These are phyloP conservation scores for Cymbopogon citratus DNA, from an alignment of 176 grass and related monocot genomes.

Conservation along the genomic window DNA sequence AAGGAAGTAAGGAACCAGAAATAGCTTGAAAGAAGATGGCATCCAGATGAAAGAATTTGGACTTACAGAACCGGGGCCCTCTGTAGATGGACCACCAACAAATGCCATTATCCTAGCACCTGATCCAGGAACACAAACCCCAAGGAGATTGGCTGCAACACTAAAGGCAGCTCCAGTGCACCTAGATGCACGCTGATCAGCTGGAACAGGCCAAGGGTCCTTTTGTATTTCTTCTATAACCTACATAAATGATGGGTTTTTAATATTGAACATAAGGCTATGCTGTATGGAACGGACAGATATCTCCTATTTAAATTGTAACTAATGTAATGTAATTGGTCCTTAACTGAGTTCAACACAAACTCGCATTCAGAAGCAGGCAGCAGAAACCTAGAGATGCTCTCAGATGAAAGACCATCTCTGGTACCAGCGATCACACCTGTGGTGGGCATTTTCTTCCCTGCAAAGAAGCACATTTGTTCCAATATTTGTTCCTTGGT, in stretches of 20 bases:
- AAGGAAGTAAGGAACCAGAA: neutral
- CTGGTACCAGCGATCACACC: constrained; percentile 78
- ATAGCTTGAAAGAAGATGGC: constrained; percentile 10
- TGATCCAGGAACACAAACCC: constrained; percentile 91
- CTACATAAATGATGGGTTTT: constrained; percentile 30
- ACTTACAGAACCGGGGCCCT: constrained; percentile 86
- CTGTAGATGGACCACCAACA: constrained; percentile 87
- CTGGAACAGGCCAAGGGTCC: constrained; percentile 82
- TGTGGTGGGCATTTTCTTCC: constrained; percentile 58
- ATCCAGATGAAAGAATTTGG: constrained; percentile 2
- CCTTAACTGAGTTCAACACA: constrained; percentile 82
- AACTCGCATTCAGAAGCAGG: constrained; percentile 93
- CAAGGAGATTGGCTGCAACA: constrained; percentile 75
- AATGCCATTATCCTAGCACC: constrained; percentile 98
- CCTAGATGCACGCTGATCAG: constrained; percentile 78
- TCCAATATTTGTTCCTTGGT: constrained; percentile 91
- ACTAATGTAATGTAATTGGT: neutral
- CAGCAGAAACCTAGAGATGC: constrained; percentile 77
- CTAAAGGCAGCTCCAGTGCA: constrained; percentile 80
- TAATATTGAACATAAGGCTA: neutral
- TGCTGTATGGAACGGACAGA: neutral
- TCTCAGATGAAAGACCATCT: constrained; percentile 88
- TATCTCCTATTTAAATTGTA: constrained; percentile 3
- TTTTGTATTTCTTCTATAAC: constrained; percentile 90
- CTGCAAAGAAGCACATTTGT: constrained; percentile 87